Conservation (phyloP, 306 rosid genomes). For the Medicago truncatula region DNA sequence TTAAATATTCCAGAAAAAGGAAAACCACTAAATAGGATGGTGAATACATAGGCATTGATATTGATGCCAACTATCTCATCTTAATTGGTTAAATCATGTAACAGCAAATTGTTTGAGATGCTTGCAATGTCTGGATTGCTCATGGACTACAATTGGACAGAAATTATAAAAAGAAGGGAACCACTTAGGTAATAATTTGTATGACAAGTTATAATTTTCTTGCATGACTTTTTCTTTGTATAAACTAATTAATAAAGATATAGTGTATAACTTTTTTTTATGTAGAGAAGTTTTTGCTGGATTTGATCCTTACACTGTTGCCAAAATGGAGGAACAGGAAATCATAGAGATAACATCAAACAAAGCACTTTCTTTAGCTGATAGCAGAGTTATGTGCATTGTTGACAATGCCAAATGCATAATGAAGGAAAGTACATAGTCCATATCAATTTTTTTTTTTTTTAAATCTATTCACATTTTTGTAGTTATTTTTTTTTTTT, state of each 20-base stretch:
- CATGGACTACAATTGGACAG: conserved; percentile 99
- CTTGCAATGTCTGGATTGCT: conserved; percentile 94
- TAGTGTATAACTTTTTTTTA: not conserved
- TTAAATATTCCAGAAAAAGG: too few relatives aligned
- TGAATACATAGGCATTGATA: not conserved
- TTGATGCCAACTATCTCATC: not conserved
- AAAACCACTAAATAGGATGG: too few relatives aligned
- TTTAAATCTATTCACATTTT: not conserved
- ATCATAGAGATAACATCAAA: conserved; percentile 74
- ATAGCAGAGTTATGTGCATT: conserved; percentile 84
- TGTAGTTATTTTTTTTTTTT: not conserved
- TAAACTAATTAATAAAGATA: not conserved
- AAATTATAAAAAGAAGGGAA: conserved; percentile 87
- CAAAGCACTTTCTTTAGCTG: conserved; percentile 71
- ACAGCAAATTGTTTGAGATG: conserved; percentile 93
- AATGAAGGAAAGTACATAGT: conserved; percentile 65
- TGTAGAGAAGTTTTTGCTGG: conserved; percentile 78
- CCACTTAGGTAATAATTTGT: conserved; percentile 61
- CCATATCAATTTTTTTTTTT: not conserved
- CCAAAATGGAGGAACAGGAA: conserved; percentile 89
- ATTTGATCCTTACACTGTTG: conserved; percentile 75
- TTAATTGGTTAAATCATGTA: conserved; percentile 12
- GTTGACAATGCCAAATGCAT: conserved; percentile 93
- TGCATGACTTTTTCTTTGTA: not conserved
- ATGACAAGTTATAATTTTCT: not conserved